Evolutionary conservation across 1,139 yeast species (phyloP).

Genomic region (Debaryomyces singareniensis): DNA sequence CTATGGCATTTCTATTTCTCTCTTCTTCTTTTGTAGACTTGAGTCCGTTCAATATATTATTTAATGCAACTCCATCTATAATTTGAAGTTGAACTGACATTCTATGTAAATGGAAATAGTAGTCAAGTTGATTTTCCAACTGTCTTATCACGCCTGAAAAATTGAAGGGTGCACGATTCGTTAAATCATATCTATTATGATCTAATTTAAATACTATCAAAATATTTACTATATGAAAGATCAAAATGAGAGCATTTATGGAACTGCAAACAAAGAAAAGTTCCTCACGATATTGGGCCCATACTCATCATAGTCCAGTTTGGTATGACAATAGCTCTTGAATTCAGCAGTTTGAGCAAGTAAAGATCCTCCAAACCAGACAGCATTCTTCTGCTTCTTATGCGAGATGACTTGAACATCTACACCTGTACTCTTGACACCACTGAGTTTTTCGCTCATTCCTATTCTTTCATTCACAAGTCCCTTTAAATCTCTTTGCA

Average conservation of each 20-base stretch:
- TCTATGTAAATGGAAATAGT: too few species aligned
- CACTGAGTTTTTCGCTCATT: conserved; percentile 70
- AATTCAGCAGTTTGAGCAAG: conserved; percentile 97
- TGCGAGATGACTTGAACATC: conserved; percentile 96
- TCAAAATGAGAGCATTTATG: conserved; percentile 36
- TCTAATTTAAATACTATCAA: too few species aligned
- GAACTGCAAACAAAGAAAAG: conserved; percentile 88
- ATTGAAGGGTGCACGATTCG: too few species aligned
- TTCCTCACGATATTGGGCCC: conserved; percentile 98
- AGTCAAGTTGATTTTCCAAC: too few species aligned
- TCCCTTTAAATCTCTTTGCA: conserved; percentile 87
- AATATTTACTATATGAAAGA: too few species aligned
- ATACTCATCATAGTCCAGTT: conserved; percentile 93
- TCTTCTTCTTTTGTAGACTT: conserved; percentile 46
- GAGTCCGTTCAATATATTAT: conserved; percentile 49
- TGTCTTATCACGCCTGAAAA: too few species aligned
- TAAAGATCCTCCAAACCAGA: conserved; percentile 98
- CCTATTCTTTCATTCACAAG: conserved; percentile 87
- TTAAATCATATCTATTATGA: too few species aligned
- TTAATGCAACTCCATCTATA: conserved; percentile 46
- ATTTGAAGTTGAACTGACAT: conserved; percentile 32
- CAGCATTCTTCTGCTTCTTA: conserved; percentile 96
- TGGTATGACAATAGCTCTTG: conserved; percentile 93
- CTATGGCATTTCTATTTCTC: conserved; percentile 55
- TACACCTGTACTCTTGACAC: conserved; percentile 87